These are phyloP conservation scores for Oryza longistaminata DNA, from an alignment of 176 grass and related monocot genomes.

Conservation along the genomic window DNA sequence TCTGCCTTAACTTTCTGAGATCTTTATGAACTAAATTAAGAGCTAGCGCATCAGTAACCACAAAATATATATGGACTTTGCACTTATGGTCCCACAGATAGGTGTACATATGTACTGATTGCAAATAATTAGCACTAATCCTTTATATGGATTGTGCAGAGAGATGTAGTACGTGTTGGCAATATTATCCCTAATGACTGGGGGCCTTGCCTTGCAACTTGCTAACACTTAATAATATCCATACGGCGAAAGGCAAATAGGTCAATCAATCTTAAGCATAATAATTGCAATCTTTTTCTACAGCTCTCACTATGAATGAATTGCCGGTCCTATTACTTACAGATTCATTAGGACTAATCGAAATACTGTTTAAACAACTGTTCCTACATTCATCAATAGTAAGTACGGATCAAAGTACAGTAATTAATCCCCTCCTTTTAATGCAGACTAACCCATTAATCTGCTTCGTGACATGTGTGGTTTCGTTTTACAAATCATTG, in stretches of 20 bases:
- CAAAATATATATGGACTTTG: background rate
- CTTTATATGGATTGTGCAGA: background rate
- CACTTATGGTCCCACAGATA: background rate
- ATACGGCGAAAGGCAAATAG: background rate
- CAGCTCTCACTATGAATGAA: background rate
- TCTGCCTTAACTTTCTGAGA: background rate
- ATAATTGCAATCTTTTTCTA: slow-evolving; percentile 9
- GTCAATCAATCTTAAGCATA: slow-evolving; percentile 13
- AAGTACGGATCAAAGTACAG: background rate
- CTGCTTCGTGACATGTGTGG: background rate
- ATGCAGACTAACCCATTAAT: background rate
- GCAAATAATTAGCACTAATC: background rate
- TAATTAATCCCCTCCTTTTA: background rate
- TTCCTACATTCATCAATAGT: background rate
- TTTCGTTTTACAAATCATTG: background rate
- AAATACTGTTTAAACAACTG: background rate
- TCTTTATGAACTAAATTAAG: background rate
- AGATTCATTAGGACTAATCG: background rate
- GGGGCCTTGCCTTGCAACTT: slow-evolving; percentile 1
- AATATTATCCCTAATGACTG: background rate
- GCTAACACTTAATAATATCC: background rate
- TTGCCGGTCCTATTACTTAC: background rate
- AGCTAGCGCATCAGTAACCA: background rate
- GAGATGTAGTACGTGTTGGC: background rate
- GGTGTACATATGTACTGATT: background rate